Evolutionary conservation across 1,139 yeast species (phyloP).

Genomic region (Blastobotrys proliferans): DNA sequence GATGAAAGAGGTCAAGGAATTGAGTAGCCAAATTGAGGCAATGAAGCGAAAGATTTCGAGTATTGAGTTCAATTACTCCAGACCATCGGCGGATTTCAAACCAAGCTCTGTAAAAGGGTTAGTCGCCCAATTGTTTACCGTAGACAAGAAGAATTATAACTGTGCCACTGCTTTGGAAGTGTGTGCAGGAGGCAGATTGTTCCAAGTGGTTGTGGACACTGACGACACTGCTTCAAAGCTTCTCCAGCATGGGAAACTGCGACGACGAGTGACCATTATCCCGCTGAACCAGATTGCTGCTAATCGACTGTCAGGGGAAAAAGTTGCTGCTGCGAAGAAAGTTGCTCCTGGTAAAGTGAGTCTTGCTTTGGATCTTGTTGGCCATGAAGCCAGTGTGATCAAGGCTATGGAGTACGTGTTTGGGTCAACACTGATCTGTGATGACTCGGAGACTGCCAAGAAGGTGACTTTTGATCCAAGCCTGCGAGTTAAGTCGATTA

Average conservation of each 20-base stretch:
- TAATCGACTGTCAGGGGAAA: constrained; percentile 34
- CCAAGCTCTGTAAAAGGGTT: constrained; percentile 72
- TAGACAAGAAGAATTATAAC: constrained; percentile 54
- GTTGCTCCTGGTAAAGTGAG: constrained; percentile 82
- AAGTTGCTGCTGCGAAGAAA: constrained; percentile 51
- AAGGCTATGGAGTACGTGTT: constrained; percentile 91
- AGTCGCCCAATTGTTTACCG: constrained; percentile 76
- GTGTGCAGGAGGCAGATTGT: constrained; percentile 90
- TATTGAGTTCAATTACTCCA: constrained; percentile 69
- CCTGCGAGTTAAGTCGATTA: constrained; percentile 79
- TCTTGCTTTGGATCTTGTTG: constrained; percentile 74
- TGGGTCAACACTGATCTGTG: constrained; percentile 81
- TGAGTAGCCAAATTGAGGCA: constrained; percentile 51
- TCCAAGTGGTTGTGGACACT: constrained; percentile 86
- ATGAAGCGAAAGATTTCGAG: constrained; percentile 65
- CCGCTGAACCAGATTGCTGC: constrained; percentile 85
- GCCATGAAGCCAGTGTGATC: constrained; percentile 62
- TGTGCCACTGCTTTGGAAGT: constrained; percentile 85
- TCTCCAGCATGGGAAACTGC: constrained; percentile 71
- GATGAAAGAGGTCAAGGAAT: constrained; percentile 38
- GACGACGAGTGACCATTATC: constrained; percentile 83
- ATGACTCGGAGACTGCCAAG: constrained; percentile 85
- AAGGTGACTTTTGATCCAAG: constrained; percentile 80
- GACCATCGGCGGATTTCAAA: constrained; percentile 57
- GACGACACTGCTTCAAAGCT: constrained; percentile 80